Conservation (phyloP, 2,329 filamentous ascomycete genomes). For the Penicillium sclerotiorum region DNA sequence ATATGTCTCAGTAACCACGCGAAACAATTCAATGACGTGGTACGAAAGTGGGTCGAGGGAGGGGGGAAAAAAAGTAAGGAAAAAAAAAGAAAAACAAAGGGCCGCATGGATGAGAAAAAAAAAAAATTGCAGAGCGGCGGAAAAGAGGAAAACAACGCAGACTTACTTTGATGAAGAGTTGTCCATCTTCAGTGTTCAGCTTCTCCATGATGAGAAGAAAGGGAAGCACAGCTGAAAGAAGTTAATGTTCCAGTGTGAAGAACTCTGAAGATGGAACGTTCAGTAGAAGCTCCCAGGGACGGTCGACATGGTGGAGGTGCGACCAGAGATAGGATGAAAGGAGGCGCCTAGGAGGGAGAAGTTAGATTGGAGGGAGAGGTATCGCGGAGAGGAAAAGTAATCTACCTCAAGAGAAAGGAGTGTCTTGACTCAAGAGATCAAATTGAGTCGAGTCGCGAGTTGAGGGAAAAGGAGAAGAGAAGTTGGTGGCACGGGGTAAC, state of each 20-base stretch:
- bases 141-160: background rate
- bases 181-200: conserved; percentile 53
- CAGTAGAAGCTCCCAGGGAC: conserved; percentile 33
- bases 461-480: conserved; percentile 10
- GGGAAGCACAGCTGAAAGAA: conserved; percentile 27
- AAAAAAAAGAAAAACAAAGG: background rate
- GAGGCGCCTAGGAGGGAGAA: conserved; percentile 17
- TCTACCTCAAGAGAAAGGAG: conserved; percentile 16
- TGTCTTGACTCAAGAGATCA: conserved; percentile 13
- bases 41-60: background rate
- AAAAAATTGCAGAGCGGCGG: background rate
- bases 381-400: background rate
- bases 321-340: conserved; percentile 19
- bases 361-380: background rate
- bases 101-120: background rate
- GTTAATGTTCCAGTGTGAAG: conserved; percentile 29
- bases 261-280: conserved; percentile 40
- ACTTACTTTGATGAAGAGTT: conserved; percentile 52
- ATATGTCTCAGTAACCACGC: background rate
- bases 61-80: conserved; percentile 2
- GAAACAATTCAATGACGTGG: background rate
- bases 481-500: conserved; percentile 26
- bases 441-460: conserved; percentile 4
- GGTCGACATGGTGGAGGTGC: conserved; percentile 39
- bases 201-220: conserved; percentile 48